Evolutionary conservation across 2,329 filamentous ascomycete species (phyloP).

Genomic region (Neocatenulostroma microsporum): DNA sequence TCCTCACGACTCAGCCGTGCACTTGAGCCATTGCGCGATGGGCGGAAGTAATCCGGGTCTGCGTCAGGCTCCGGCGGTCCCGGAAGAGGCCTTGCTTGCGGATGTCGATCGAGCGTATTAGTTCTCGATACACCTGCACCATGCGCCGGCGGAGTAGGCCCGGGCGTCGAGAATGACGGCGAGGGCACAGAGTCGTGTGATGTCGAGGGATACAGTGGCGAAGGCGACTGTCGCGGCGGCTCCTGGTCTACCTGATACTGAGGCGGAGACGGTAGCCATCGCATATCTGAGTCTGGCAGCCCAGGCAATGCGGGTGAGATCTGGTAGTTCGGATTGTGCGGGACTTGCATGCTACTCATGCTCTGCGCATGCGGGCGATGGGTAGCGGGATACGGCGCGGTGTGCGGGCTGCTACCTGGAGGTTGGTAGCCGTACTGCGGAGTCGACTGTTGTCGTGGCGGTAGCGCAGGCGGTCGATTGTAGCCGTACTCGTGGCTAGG

Average conservation of each 20-base stretch:
- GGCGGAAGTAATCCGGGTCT: constrained; percentile 34
- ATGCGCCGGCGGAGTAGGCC: constrained; percentile 44
- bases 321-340: constrained; percentile 7
- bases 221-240: constrained; percentile 20
- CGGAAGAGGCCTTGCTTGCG: constrained; percentile 51
- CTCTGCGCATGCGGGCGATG: constrained; percentile 14
- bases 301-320: constrained; percentile 16
- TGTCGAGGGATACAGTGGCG: constrained; percentile 18
- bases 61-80: constrained; percentile 41
- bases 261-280: constrained; percentile 25
- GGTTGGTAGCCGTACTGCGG: constrained; percentile 14
- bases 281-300: constrained; percentile 15
- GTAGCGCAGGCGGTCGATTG: constrained; percentile 10
- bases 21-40: constrained; percentile 22
- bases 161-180: constrained; percentile 40
- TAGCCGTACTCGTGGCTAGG: constrained; percentile 15
- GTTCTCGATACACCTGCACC: constrained; percentile 27
- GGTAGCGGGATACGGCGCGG: constrained; percentile 19
- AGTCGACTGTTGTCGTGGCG: constrained; percentile 18
- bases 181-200: constrained; percentile 25
- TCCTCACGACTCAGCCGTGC: constrained; percentile 15
- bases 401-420: constrained; percentile 10
- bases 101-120: constrained; percentile 49
- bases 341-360: constrained; percentile 13
- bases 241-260: constrained; percentile 13